A percentile compares a stretch with the other conserved stretches of the same genome.
These are phyloP conservation scores for Flaveria robusta DNA, from an alignment of 129 eudicot species.

Conservation along the genomic window DNA sequence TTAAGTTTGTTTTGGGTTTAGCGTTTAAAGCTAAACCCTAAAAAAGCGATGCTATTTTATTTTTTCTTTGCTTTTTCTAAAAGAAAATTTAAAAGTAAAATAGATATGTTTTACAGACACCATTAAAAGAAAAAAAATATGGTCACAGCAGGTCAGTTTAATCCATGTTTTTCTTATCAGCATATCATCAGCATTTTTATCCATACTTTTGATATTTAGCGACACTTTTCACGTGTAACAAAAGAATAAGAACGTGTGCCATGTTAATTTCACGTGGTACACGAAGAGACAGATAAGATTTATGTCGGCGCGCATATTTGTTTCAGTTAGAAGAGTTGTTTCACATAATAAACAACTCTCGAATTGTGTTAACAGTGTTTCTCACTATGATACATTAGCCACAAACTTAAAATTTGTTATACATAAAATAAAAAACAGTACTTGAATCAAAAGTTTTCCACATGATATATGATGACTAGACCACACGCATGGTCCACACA, in stretches of 20 bases:
- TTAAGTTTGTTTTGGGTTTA: too few species aligned
- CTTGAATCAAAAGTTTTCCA: slow-evolving; percentile 24
- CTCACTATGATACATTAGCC: slow-evolving; percentile 4
- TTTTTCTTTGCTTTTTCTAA: not conserved
- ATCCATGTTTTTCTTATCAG: not conserved
- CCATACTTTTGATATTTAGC: not conserved
- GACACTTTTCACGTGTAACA: slow-evolving; percentile 1
- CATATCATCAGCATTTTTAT: not conserved
- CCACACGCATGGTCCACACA: not conserved
- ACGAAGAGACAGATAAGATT: not conserved
- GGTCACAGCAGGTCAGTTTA: not conserved
- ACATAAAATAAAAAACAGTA: not conserved
- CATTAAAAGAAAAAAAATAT: not conserved
- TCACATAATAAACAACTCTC: slow-evolving; percentile 18
- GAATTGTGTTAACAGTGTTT: not conserved
- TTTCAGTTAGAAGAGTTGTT: not conserved
- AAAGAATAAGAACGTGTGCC: not conserved
- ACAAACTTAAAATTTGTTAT: slow-evolving; percentile 7
- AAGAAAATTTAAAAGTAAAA: not conserved
- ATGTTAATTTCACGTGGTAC: not conserved
- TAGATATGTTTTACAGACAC: not conserved
- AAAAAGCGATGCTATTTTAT: too few species aligned
- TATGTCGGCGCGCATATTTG: not conserved
- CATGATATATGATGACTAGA: slow-evolving; percentile 9
- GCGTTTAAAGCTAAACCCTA: too few species aligned